Evolutionary conservation across 2,329 filamentous ascomycete genomes (phyloP).

Genomic region (Colletotrichum phormii): DNA sequence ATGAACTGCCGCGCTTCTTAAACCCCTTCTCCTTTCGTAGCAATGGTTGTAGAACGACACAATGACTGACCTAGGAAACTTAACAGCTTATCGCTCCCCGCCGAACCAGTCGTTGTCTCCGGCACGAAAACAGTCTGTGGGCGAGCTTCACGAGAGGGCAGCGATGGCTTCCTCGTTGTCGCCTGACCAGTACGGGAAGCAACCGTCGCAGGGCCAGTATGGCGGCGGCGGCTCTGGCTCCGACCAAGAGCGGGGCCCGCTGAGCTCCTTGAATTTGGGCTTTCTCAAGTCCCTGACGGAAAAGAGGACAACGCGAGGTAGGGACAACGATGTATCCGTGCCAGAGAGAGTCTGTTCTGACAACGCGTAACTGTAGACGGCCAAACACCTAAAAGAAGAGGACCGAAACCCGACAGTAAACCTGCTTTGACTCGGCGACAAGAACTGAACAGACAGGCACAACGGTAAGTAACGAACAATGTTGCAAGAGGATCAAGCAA

Average conservation of each 20-base stretch:
- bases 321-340: conserved; percentile 33
- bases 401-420: conserved; percentile 96
- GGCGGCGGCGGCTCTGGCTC: conserved; percentile 34
- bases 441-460: conserved; percentile 94
- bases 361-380: conserved; percentile 68
- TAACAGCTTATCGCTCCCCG: conserved; percentile 52
- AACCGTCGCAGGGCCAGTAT: conserved; percentile 41
- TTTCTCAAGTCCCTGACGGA: conserved; percentile 77
- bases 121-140: conserved; percentile 45
- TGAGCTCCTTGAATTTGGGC: conserved; percentile 63
- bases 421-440: conserved; percentile 92
- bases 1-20: conserved; percentile 6
- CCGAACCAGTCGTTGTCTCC: conserved; percentile 47
- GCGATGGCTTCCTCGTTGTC: conserved; percentile 62
- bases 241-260: conserved; percentile 51
- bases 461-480: conserved; percentile 72
- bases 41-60: neutral
- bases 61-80: conserved; percentile 50
- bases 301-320: conserved; percentile 84
- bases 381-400: conserved; percentile 86
- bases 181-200: conserved; percentile 48
- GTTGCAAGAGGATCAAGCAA: neutral
- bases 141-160: conserved; percentile 47
- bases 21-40: neutral
- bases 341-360: neutral